Evolutionary conservation across 108 stramenopile species (phyloP).

Genomic region (Cylindrotheca closterium): DNA sequence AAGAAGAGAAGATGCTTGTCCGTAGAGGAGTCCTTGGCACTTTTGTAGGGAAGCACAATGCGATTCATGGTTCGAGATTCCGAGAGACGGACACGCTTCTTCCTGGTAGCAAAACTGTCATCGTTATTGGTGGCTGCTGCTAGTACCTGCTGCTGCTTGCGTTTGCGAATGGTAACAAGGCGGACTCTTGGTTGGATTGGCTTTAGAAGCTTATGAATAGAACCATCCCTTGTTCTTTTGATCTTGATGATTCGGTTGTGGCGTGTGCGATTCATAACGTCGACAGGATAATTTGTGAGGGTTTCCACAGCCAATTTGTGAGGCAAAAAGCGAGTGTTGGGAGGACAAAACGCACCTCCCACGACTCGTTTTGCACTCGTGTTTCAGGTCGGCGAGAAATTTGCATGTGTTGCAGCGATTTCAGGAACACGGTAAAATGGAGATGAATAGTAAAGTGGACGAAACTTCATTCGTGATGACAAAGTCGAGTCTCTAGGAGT

Average conservation of each 20-base stretch:
- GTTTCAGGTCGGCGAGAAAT: no score
- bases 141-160: no score
- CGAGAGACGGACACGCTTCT: not conserved
- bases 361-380: no score
- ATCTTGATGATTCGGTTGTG: not conserved
- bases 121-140: not conserved
- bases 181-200: not conserved
- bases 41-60: not conserved
- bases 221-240: not conserved
- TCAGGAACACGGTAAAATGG: no score
- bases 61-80: not conserved
- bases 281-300: no score
- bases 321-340: no score
- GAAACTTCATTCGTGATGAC: no score
- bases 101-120: not conserved
- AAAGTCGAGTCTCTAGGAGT: no score
- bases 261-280: not conserved
- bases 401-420: no score
- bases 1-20: not conserved
- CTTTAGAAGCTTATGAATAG: not conserved
- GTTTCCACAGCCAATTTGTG: no score
- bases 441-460: no score
- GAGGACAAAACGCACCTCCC: no score
- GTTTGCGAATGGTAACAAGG: not conserved
- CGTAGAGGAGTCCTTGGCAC: not conserved